Percentiles rank a stretch among this genome's conserved stretches.
Conservation (phyloP, 164 flowering plant species). For the Stephania japonica region DNA sequence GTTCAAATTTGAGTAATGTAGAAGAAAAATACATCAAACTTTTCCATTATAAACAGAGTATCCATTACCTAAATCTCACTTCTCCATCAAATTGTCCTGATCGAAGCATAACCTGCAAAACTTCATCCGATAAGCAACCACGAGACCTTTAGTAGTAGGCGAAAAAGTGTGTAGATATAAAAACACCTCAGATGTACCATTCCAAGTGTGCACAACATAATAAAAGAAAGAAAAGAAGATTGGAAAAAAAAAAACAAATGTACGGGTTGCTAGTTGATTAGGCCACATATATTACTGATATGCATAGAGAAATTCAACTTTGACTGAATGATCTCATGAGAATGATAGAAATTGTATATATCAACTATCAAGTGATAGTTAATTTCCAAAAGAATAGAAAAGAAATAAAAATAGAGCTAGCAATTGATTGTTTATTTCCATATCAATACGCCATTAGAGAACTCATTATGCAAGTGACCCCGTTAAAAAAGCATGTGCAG, state of each 20-base stretch:
- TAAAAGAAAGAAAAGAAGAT: not conserved
- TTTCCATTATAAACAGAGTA: not conserved
- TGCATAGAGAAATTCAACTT: not conserved
- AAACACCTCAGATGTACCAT: not conserved
- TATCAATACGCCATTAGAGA: no score
- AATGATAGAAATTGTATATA: no score
- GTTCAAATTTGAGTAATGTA: not conserved
- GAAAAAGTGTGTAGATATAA: not conserved
- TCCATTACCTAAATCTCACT: constrained; percentile 66
- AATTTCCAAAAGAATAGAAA: no score
- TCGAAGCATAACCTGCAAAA: constrained; percentile 51
- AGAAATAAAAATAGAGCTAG: no score
- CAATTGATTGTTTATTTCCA: no score
- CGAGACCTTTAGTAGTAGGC: not conserved
- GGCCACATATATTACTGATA: not conserved
- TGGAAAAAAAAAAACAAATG: no score
- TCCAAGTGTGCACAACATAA: not conserved
- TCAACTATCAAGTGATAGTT: no score
- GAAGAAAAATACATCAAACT: not conserved
- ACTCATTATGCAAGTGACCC: no score
- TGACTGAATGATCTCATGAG: no score
- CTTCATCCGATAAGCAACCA: not conserved
- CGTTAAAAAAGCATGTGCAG: no score
- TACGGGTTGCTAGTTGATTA: not conserved
- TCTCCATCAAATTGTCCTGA: constrained; percentile 88